A percentile compares a stretch with the other conserved stretches of the same genome.
Conservation (phyloP, 768 basidiomycete species). For the Lenzites betulinus region DNA sequence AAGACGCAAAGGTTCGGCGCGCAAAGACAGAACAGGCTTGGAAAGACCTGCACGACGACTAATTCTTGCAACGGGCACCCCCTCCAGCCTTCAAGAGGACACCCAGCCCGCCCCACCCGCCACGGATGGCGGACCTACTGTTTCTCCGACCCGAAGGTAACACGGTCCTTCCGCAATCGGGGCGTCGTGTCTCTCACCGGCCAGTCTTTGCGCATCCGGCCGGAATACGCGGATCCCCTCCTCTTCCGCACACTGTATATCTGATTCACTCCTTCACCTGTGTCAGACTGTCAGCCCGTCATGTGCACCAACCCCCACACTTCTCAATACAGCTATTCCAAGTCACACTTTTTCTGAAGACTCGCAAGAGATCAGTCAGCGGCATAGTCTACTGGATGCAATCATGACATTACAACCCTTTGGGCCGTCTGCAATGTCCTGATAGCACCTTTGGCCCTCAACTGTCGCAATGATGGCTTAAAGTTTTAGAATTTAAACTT, state of each 20-base stretch:
- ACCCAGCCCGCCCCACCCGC: not conserved
- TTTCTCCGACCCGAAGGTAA: not conserved
- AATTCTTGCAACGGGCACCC: conserved; percentile 5
- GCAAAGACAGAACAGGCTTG: conserved; percentile 57
- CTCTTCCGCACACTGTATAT: not conserved
- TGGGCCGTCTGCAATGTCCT: too few species aligned
- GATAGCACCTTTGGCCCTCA: too few species aligned
- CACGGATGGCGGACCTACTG: not conserved
- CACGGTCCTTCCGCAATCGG: not conserved
- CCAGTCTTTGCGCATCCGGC: not conserved
- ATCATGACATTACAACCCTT: too few species aligned
- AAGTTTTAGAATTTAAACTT: too few species aligned
- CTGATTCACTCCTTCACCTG: not conserved
- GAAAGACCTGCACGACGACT: conserved; percentile 57
- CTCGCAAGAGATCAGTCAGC: too few species aligned
- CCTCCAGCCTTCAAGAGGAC: not conserved
- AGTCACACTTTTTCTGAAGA: too few species aligned
- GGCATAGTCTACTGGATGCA: too few species aligned
- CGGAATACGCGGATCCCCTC: not conserved
- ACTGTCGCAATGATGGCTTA: too few species aligned
- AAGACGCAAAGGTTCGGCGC: conserved; percentile 56
- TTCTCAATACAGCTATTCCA: too few species aligned
- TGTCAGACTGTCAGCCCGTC: not conserved
- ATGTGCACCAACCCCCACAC: too few species aligned
- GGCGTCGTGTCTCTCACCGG: not conserved